Percentiles rank a stretch among this genome's conserved stretches.
Conservation (phyloP, 805 yeast genomes). For the Metschnikowia picachoensis region DNA sequence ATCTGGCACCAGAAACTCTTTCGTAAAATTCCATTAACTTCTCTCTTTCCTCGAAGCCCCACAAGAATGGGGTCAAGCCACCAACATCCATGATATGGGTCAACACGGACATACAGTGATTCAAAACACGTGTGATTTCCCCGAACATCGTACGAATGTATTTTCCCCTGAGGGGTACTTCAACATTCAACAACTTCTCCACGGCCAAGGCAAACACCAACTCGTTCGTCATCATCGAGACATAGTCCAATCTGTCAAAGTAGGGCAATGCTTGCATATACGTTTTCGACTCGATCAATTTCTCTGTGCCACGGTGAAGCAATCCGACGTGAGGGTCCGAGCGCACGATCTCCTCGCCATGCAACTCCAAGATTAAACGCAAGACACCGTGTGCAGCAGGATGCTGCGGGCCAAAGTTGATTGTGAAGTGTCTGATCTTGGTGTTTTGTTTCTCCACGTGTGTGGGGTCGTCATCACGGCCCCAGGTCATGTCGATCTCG, state of each 20-base stretch:
- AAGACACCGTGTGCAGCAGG: conserved; percentile 94
- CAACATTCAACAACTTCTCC: conserved; percentile 78
- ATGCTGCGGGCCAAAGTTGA: conserved; percentile 91
- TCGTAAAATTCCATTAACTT: conserved; percentile 90
- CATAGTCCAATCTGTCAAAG: conserved; percentile 84
- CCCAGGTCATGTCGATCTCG: conserved; percentile 44
- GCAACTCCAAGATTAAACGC: conserved; percentile 78
- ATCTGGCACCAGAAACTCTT: conserved; percentile 85
- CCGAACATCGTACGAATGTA: conserved; percentile 83
- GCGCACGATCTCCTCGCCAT: conserved; percentile 85
- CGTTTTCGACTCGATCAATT: conserved; percentile 80
- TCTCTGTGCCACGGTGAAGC: conserved; percentile 85
- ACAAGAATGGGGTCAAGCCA: conserved; percentile 86
- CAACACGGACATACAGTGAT: conserved; percentile 81
- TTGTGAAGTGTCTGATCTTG: conserved; percentile 80
- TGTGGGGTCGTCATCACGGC: conserved; percentile 40
- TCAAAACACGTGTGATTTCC: conserved; percentile 77
- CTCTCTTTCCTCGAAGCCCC: conserved; percentile 95
- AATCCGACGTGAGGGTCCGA: conserved; percentile 88
- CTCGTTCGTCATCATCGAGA: conserved; percentile 87
- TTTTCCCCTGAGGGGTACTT: conserved; percentile 80
- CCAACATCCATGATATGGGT: conserved; percentile 95
- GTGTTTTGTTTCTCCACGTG: conserved; percentile 41
- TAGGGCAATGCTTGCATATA: conserved; percentile 86
- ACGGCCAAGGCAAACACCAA: conserved; percentile 79